Evolutionary conservation across 306 rosid species (phyloP).

Genomic region (Quercus alba): DNA sequence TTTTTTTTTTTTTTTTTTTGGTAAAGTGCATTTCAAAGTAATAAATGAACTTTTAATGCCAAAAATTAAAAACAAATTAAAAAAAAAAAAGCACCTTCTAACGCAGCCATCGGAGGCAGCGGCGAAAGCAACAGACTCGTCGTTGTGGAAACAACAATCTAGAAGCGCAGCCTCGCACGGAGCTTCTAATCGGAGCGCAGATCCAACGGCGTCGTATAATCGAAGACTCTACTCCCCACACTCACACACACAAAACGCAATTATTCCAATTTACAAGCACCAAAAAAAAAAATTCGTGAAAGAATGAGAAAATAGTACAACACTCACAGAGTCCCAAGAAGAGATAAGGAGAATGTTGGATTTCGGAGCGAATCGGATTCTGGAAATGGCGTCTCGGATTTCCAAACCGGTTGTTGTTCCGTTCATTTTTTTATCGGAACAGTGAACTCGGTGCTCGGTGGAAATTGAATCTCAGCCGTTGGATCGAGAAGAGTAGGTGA

Average conservation of each 20-base stretch:
- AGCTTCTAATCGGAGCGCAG: slow-evolving; percentile 46
- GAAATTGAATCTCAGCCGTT: neutral
- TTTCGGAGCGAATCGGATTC: slow-evolving; percentile 50
- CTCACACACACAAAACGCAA: neutral
- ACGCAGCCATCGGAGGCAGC: slow-evolving; percentile 67
- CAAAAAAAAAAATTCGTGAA: neutral
- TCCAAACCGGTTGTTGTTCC: slow-evolving; percentile 5
- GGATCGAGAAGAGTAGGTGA: neutral
- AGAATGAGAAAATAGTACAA: neutral
- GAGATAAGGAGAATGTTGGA: slow-evolving; percentile 73
- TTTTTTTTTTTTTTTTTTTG: too few species aligned
- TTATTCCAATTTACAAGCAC: neutral
- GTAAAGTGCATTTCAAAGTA: too few species aligned
- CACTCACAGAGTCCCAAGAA: slow-evolving; percentile 80
- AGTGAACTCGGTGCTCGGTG: neutral
- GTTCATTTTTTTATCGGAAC: slow-evolving; percentile 17
- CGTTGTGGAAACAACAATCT: slow-evolving; percentile 70
- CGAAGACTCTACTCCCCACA: slow-evolving; percentile 50
- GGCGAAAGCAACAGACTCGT: slow-evolving; percentile 54
- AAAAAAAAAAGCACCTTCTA: slow-evolving; percentile 38
- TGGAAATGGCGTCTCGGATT: slow-evolving; percentile 54
- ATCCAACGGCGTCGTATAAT: slow-evolving; percentile 57
- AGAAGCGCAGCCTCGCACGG: slow-evolving; percentile 58
- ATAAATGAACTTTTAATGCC: too few species aligned
- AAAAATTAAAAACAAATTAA: too few species aligned